A percentile compares a stretch with the other conserved stretches of the same genome.
Evolutionary conservation across 805 yeast genomes (phyloP).

Genomic region (Myxozyma lipomycoides): DNA sequence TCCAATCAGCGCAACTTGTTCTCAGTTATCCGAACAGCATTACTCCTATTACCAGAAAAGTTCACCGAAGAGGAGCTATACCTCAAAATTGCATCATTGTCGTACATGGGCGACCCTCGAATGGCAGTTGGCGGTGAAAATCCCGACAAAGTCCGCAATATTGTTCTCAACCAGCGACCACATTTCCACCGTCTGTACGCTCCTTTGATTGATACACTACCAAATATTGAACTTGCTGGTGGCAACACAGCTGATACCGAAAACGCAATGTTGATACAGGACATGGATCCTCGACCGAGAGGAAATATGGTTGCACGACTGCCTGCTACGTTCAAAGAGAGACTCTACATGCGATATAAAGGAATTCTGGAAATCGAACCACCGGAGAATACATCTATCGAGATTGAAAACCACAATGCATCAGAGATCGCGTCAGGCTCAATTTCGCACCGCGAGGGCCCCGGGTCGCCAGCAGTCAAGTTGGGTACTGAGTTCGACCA

Average conservation of each 20-base stretch:
- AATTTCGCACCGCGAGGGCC: not conserved
- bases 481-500: conserved; percentile 39
- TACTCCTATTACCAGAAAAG: conserved; percentile 48
- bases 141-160: conserved; percentile 81
- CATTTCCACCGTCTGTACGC: conserved; percentile 68
- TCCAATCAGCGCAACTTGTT: conserved; percentile 72
- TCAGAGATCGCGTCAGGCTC: not conserved
- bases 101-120: conserved; percentile 88
- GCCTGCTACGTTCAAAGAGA: conserved; percentile 49
- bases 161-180: conserved; percentile 69
- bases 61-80: conserved; percentile 66
- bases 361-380: conserved; percentile 17
- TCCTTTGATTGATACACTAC: conserved; percentile 53
- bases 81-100: conserved; percentile 69
- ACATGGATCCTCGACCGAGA: conserved; percentile 40
- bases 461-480: not conserved
- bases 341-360: conserved; percentile 36
- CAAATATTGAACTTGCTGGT: conserved; percentile 33
- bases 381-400: not conserved
- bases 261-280: conserved; percentile 35
- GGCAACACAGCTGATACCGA: conserved; percentile 4
- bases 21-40: conserved; percentile 69
- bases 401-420: not conserved
- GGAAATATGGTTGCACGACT: conserved; percentile 45
- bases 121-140: conserved; percentile 78